A percentile compares a stretch with the other conserved stretches of the same genome.
phyloP scores from a whole-genome alignment of 805 yeast species.

The Candida arabinofermentans region DNA sequence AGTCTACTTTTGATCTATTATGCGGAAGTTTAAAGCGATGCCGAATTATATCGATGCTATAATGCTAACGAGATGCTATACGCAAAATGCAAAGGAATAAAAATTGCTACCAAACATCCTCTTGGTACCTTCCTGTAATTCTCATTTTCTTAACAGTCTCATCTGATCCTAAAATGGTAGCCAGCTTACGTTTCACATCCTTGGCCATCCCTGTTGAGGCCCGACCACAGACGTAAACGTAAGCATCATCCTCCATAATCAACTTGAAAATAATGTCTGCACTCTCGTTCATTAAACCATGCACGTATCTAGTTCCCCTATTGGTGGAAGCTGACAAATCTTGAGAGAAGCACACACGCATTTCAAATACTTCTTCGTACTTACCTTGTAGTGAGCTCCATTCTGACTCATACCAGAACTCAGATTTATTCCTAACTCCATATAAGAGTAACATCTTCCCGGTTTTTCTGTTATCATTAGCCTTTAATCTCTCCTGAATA shows the following conservation, averaged over 20 bases:
- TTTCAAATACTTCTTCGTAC: conserved; percentile 49
- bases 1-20: no score
- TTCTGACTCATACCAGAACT: conserved; percentile 75
- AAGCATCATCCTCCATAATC: conserved; percentile 57
- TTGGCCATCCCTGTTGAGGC: conserved; percentile 81
- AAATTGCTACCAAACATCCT: conserved; percentile 81
- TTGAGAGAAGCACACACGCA: conserved; percentile 80
- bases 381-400: conserved; percentile 63
- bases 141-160: conserved; percentile 65
- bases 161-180: conserved; percentile 56
- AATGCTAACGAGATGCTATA: no score
- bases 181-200: conserved; percentile 70
- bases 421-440: conserved; percentile 74
- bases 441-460: conserved; percentile 72
- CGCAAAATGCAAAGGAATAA: no score
- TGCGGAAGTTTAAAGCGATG: no score
- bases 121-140: conserved; percentile 82
- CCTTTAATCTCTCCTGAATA: conserved; percentile 59
- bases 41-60: background rate
- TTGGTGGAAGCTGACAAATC: no score
- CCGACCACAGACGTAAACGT: conserved; percentile 91
- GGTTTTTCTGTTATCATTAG: conserved; percentile 38
- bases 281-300: conserved; percentile 59
- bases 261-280: conserved; percentile 44
- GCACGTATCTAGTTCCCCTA: conserved; percentile 67